Evolutionary conservation across 1,284 basidiomycete species (phyloP).

Genomic region (Chalciporus sp.): DNA sequence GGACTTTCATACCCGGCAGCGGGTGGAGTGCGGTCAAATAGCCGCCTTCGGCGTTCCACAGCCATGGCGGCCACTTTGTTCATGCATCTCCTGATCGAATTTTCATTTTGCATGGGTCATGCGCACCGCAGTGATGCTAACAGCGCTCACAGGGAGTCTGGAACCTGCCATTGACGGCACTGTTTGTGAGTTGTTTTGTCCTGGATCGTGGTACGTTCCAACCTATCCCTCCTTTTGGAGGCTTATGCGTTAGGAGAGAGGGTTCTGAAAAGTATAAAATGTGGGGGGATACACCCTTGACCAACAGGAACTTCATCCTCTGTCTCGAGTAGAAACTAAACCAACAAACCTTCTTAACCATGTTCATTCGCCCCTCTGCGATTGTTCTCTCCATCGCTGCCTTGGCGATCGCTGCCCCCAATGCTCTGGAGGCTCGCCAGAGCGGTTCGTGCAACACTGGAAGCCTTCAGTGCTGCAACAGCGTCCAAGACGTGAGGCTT

Average conservation of each 20-base stretch:
- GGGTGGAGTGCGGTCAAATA: neutral
- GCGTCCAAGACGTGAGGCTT: conserved; percentile 1
- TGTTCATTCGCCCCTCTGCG: conserved; percentile 14
- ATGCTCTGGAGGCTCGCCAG: conserved; percentile 1
- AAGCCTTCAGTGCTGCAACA: conserved; percentile 15
- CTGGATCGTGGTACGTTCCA: neutral
- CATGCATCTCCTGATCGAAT: neutral
- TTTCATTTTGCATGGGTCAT: neutral
- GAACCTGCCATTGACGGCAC: neutral
- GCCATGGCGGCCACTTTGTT: neutral
- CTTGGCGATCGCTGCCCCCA: conserved; percentile 13
- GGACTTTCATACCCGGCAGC: neutral
- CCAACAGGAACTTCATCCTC: neutral
- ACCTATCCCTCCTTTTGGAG: neutral
- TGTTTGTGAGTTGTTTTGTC: neutral
- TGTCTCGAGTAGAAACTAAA: neutral
- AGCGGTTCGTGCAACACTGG: conserved; percentile 16
- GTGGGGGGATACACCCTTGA: neutral
- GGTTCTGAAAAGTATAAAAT: neutral
- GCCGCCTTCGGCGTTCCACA: neutral
- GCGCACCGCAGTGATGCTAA: neutral
- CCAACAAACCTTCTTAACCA: conserved; percentile 1
- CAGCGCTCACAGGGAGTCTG: neutral
- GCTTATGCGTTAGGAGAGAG: neutral
- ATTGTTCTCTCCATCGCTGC: conserved; percentile 9